A percentile compares a stretch with the other conserved stretches of the same genome.
Conservation (phyloP, 495 filamentous ascomycete species). For the Melanomma pulvis-pyrius region DNA sequence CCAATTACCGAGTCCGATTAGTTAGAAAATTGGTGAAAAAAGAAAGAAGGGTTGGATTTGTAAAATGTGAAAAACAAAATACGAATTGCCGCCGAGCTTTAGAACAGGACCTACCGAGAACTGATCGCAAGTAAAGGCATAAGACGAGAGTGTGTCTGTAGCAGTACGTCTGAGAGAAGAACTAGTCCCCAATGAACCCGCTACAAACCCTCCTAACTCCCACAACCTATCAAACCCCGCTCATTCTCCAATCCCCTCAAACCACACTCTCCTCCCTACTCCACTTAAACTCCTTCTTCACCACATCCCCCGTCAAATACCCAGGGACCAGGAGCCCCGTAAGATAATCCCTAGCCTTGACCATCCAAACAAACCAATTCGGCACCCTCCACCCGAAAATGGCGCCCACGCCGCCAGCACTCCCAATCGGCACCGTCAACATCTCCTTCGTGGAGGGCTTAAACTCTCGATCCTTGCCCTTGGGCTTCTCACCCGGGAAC, state of each 20-base stretch:
- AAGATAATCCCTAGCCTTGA: slow-evolving; percentile 66
- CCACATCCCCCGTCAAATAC: slow-evolving; percentile 57
- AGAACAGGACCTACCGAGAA: too few species aligned
- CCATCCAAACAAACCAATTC: slow-evolving; percentile 58
- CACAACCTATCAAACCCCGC: background rate
- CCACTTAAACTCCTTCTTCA: slow-evolving; percentile 51
- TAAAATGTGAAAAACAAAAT: too few species aligned
- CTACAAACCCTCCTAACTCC: background rate
- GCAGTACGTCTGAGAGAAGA: too few species aligned
- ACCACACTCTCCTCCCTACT: slow-evolving; percentile 20
- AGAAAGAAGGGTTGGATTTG: too few species aligned
- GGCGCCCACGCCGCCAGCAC: slow-evolving; percentile 57
- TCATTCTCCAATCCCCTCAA: background rate
- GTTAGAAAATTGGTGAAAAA: too few species aligned
- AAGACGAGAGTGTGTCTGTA: too few species aligned
- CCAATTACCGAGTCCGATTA: too few species aligned
- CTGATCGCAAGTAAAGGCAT: too few species aligned
- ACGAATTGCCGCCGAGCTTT: too few species aligned
- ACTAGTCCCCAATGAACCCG: too few species aligned
- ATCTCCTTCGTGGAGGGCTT: slow-evolving; percentile 38
- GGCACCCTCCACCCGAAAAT: slow-evolving; percentile 58
- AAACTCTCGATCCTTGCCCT: slow-evolving; percentile 39
- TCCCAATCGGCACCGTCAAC: slow-evolving; percentile 58
- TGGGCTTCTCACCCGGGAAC: slow-evolving; percentile 12
- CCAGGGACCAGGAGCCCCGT: slow-evolving; percentile 49